A percentile compares a stretch with the other conserved stretches of the same genome.
These are phyloP conservation scores for Russula vinacea DNA, from an alignment of 768 basidiomycete species.

Conservation along the genomic window DNA sequence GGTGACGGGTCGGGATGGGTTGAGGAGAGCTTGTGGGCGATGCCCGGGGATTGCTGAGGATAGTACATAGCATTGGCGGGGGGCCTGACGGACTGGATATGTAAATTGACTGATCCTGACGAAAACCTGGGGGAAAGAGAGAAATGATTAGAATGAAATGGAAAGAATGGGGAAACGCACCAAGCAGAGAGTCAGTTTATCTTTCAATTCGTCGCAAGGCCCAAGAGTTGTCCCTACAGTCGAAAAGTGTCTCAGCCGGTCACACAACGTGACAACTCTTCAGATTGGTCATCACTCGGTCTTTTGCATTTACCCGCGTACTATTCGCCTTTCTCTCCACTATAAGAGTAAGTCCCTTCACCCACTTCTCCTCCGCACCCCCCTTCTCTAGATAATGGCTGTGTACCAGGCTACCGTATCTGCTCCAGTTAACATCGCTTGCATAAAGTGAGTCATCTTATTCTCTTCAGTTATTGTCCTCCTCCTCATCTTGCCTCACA, in stretches of 20 bases:
- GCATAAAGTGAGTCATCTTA: conserved; percentile 73
- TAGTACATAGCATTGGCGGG: conserved; percentile 69
- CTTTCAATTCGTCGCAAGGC: not conserved
- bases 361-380: not conserved
- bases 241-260: not conserved
- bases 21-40: conserved; percentile 65
- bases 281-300: conserved; percentile 21
- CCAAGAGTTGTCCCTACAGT: no score
- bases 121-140: conserved; percentile 9
- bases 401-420: conserved; percentile 82
- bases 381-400: conserved; percentile 45
- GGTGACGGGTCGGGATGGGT: conserved; percentile 72
- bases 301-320: conserved; percentile 15
- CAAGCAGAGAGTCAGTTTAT: conserved; percentile 2
- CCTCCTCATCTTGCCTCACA: conserved; percentile 6
- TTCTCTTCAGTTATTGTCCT: conserved; percentile 1
- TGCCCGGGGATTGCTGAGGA: conserved; percentile 78
- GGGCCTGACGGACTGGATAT: conserved; percentile 12
- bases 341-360: conserved; percentile 24
- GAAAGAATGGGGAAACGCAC: not conserved
- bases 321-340: conserved; percentile 30
- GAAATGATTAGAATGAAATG: not conserved
- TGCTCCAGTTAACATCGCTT: conserved; percentile 97
- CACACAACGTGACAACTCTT: conserved; percentile 1
- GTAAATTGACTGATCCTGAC: conserved; percentile 24